Base-by-base conservation (phyloP, 805 yeast genomes). In the Hemisphaericaspora nanyangensis region DNA sequence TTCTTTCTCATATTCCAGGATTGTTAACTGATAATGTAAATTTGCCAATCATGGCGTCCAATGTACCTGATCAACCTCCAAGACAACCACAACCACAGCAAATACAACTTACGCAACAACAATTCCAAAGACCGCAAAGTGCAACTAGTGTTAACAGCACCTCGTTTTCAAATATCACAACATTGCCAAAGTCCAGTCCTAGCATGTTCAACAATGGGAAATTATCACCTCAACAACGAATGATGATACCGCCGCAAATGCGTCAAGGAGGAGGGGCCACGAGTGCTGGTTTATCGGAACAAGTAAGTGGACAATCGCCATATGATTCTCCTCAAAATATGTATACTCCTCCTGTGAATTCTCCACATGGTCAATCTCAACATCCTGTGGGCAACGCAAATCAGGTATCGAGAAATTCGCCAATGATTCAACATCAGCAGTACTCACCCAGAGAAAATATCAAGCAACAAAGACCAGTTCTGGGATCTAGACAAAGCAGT, bases 1-100 rank as follows among this genome's bases (percentile, higher is more conserved):
- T 90, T 3, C 63, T 87, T 37, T 71, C 74, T 17, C 86, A 86
- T 42, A 79, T 90, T 15, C 95, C 96, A 0, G 90, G 88, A 0
- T 58, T 82, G 25, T 55, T 76, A 30, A 65, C 53, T 35, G 73
- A 70, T 15, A 56, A 57, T 37, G 48, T 55, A 1, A 70, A 64
- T 19, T 51, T 65, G 29, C 71, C 72, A 3, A 53, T 58, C 49
- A 52, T 62, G 33, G 55, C 59, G 5, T 70, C 73, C 2, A 58
- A 58, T 25, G 66, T 61, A 8, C 53, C 10, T 34, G 32, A 17
- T 37, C 40, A 20, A 31, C 31, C 18, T 7, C 40, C 36, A 13
- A 38, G 31, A 12, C 35, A 31, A 33, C 38, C 20, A 6, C 38
- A 15, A 10, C 38, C 17, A 17, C 37, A 16, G 7, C 34, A 36